phyloP scores from a whole-genome alignment of 768 basidiomycete species.

The Clavaria fumosa region DNA sequence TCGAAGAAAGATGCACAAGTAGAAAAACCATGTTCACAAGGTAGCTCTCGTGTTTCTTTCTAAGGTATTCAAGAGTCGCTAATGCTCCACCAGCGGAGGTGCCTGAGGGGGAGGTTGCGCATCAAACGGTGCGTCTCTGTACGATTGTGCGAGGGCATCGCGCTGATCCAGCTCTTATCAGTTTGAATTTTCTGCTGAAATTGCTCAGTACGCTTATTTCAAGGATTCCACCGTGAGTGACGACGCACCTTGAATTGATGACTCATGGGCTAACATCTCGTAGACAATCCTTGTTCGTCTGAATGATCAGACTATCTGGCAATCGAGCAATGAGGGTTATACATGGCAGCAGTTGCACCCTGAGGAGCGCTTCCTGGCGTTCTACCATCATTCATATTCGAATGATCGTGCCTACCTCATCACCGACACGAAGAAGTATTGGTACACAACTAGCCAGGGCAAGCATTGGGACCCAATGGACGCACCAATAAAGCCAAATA shows the following conservation, averaged over 20 bases:
- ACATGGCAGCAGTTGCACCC: slow-evolving; percentile 62
- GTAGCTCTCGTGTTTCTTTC: slow-evolving; percentile 24
- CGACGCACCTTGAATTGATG: neutral
- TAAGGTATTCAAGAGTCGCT: neutral
- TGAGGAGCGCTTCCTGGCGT: slow-evolving; percentile 53
- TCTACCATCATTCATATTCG: slow-evolving; percentile 75
- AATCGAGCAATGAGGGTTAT: slow-evolving; percentile 91
- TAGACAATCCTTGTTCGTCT: slow-evolving; percentile 78
- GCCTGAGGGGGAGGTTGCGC: slow-evolving; percentile 57
- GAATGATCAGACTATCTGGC: slow-evolving; percentile 69
- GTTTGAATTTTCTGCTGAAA: slow-evolving; percentile 49
- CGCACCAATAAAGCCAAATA: slow-evolving; percentile 64
- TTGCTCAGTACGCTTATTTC: slow-evolving; percentile 78
- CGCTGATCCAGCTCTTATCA: slow-evolving; percentile 16
- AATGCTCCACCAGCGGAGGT: slow-evolving; percentile 47
- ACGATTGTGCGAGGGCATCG: neutral
- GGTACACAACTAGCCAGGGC: slow-evolving; percentile 76
- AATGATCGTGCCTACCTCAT: slow-evolving; percentile 82
- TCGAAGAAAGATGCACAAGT: slow-evolving; percentile 51
- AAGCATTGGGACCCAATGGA: slow-evolving; percentile 41
- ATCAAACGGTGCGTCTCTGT: slow-evolving; percentile 46
- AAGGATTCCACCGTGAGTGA: slow-evolving; percentile 48
- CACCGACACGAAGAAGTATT: slow-evolving; percentile 47
- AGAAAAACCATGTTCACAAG: slow-evolving; percentile 65
- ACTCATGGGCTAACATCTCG: slow-evolving; percentile 4